These are phyloP conservation scores for Sphaceloma murrayae DNA, from an alignment of 2,329 filamentous ascomycete genomes.

Conservation along the genomic window DNA sequence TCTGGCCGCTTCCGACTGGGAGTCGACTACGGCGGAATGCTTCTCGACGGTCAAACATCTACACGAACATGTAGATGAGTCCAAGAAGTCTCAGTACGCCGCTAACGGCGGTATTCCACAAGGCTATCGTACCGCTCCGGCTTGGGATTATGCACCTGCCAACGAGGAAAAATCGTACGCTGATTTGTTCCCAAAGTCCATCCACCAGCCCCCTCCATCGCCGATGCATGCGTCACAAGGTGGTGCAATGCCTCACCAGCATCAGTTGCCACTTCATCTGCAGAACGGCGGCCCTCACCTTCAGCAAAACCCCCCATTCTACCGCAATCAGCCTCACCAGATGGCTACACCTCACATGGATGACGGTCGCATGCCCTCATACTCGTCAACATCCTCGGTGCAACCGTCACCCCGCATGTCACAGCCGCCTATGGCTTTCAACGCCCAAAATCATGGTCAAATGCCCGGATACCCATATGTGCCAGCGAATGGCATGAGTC, in stretches of 20 bases:
- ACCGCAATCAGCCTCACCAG: conserved; percentile 66
- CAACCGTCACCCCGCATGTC: conserved; percentile 76
- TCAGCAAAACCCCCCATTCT: conserved; percentile 63
- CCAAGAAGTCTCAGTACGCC: conserved; percentile 53
- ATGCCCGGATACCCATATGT: conserved; percentile 57
- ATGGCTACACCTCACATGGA: conserved; percentile 63
- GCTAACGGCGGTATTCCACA: conserved; percentile 75
- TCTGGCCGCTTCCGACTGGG: conserved; percentile 36
- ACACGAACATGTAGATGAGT: conserved; percentile 48
- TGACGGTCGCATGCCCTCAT: conserved; percentile 78
- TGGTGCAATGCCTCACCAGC: conserved; percentile 66
- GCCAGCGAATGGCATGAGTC: conserved; percentile 60
- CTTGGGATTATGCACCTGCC: conserved; percentile 65
- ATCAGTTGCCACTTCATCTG: conserved; percentile 74
- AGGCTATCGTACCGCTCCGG: conserved; percentile 73
- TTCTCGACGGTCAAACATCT: conserved; percentile 59
- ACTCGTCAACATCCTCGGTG: conserved; percentile 60
- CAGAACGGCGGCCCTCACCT: conserved; percentile 63
- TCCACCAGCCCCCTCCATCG: conserved; percentile 47
- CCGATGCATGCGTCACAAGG: conserved; percentile 50
- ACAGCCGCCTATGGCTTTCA: conserved; percentile 42
- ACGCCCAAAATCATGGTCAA: conserved; percentile 43
- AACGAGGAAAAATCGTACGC: conserved; percentile 70
- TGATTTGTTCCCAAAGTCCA: conserved; percentile 62
- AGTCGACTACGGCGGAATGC: conserved; percentile 5